These are phyloP conservation scores for Trametes sanguinea DNA, from an alignment of 768 basidiomycete genomes.

Conservation along the genomic window DNA sequence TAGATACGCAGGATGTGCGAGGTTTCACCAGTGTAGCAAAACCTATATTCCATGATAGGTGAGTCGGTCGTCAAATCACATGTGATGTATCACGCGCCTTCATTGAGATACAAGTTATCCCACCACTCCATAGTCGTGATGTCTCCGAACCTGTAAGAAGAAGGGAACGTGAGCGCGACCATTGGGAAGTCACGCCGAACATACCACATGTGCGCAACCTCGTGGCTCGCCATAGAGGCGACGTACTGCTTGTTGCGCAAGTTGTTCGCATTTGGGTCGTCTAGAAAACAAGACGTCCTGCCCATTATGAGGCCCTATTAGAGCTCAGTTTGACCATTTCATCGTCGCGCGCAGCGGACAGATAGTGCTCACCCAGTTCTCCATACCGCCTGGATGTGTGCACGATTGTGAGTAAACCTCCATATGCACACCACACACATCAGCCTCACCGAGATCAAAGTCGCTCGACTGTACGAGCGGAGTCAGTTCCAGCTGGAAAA, in stretches of 20 bases:
- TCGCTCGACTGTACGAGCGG: conserved; percentile 53
- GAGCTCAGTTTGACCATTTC: no score
- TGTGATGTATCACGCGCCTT: no score
- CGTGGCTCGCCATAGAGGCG: conserved; percentile 78
- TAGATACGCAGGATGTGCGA: no score
- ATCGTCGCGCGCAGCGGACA: background rate
- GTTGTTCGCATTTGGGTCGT: conserved; percentile 76
- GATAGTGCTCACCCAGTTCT: conserved; percentile 66
- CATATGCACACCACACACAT: background rate
- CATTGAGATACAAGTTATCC: conserved; percentile 82
- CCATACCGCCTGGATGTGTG: conserved; percentile 67
- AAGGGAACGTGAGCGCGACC: background rate
- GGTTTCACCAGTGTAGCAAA: conserved; percentile 75
- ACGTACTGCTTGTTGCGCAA: conserved; percentile 78
- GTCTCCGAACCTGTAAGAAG: conserved; percentile 52
- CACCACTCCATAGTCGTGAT: conserved; percentile 95
- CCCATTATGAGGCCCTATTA: conserved; percentile 82
- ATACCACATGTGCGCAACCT: conserved; percentile 83
- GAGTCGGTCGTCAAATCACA: no score
- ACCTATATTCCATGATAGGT: no score
- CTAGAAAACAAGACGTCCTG: conserved; percentile 75
- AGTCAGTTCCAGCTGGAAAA: background rate
- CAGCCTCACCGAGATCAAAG: conserved; percentile 72
- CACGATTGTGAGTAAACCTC: background rate
- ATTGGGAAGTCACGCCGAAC: background rate